phyloP scores from a whole-genome alignment of 108 stramenopile species.

The Skeletonema tropicum region DNA sequence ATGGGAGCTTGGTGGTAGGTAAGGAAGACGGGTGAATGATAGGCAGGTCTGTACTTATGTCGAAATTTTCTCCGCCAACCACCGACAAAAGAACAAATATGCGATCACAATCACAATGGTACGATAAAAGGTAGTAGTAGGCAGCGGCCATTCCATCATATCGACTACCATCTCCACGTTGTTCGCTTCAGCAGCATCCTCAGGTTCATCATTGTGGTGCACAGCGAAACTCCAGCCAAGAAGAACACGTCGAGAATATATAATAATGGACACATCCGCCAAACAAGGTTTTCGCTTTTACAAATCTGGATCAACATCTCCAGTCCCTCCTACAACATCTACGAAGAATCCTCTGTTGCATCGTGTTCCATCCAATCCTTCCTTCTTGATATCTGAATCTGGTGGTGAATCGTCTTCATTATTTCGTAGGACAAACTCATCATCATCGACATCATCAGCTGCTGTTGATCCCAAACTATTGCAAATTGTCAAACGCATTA shows the following conservation, averaged over 20 bases:
- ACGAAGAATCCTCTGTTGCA: background rate
- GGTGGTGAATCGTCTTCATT: background rate
- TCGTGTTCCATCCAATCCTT: constrained; percentile 24
- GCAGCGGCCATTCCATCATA: too few relatives aligned
- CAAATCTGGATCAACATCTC: constrained; percentile 26
- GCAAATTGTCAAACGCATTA: constrained; percentile 41
- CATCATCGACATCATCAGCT: constrained; percentile 12
- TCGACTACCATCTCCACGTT: background rate
- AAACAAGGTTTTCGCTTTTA: constrained; percentile 36
- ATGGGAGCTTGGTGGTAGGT: background rate
- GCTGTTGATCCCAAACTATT: constrained; percentile 40
- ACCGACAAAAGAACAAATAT: too few relatives aligned
- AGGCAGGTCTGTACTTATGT: background rate
- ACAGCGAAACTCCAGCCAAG: background rate
- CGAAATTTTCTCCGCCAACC: background rate
- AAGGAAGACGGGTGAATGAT: background rate
- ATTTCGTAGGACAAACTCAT: background rate
- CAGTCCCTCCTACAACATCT: constrained; percentile 17
- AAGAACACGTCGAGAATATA: background rate
- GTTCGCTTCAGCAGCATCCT: background rate
- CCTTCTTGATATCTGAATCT: constrained; percentile 19
- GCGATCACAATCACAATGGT: too few relatives aligned
- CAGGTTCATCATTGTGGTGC: background rate
- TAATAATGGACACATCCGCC: background rate
- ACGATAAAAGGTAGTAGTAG: too few relatives aligned